phyloP scores from a whole-genome alignment of 768 basidiomycete genomes.

The Gloeopeniophorella convolvens region DNA sequence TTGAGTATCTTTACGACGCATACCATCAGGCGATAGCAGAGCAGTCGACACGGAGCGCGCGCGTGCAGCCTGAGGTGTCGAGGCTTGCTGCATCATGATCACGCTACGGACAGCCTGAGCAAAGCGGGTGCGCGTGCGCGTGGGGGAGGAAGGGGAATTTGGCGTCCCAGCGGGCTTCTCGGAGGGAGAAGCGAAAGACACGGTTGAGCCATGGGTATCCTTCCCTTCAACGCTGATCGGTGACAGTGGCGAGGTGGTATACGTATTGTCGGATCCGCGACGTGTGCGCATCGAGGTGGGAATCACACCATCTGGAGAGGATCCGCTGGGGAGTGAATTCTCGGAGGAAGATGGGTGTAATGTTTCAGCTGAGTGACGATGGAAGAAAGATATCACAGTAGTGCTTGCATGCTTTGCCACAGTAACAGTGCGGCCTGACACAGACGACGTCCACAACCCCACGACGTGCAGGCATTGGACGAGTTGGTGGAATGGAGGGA shows the following conservation, averaged over 20 bases:
- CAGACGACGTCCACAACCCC: not conserved
- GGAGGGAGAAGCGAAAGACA: conserved; percentile 15
- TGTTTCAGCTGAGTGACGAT: conserved; percentile 4
- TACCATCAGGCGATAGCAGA: conserved; percentile 14
- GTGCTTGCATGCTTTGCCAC: conserved; percentile 10
- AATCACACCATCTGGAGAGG: conserved; percentile 5
- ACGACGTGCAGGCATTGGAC: conserved; percentile 1
- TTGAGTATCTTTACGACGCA: conserved; percentile 17
- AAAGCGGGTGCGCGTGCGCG: conserved; percentile 33
- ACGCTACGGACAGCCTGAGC: conserved; percentile 40
- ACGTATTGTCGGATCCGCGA: conserved; percentile 18
- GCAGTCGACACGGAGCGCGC: conserved; percentile 28
- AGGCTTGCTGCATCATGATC: conserved; percentile 33
- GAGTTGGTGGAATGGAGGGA: conserved; percentile 12
- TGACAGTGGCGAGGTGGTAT: conserved; percentile 21
- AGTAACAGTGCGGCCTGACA: conserved; percentile 5
- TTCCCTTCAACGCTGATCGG: conserved; percentile 13
- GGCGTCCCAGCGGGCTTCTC: conserved; percentile 17
- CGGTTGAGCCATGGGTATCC: conserved; percentile 3
- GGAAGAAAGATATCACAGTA: conserved; percentile 8
- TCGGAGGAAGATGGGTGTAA: conserved; percentile 11
- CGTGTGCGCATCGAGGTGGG: conserved; percentile 4
- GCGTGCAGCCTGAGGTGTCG: conserved; percentile 23
- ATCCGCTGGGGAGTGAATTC: conserved; percentile 9
- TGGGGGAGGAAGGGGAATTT: conserved; percentile 18